phyloP scores from a whole-genome alignment of 1,284 basidiomycete species.

The Melampsora americana region DNA sequence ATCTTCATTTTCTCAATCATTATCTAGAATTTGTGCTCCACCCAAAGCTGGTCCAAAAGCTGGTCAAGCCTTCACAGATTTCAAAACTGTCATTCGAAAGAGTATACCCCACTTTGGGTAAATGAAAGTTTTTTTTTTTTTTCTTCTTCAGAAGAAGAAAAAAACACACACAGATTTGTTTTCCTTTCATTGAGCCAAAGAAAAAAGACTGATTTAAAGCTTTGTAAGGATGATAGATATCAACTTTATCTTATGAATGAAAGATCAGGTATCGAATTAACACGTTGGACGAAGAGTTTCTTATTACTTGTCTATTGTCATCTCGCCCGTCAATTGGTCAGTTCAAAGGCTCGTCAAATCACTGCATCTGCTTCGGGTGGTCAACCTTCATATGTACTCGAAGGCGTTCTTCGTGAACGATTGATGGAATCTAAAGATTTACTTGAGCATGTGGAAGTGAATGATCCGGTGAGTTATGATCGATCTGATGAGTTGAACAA shows the following conservation, averaged over 20 bases:
- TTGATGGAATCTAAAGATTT: slow-evolving; percentile 1
- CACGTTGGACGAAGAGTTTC: background rate
- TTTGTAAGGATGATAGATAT: background rate
- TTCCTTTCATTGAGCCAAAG: too few relatives aligned
- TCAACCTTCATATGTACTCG: background rate
- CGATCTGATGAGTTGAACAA: background rate
- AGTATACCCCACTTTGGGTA: slow-evolving; percentile 30
- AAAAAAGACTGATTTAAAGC: background rate
- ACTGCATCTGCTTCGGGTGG: background rate
- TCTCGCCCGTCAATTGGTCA: background rate
- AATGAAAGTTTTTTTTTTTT: background rate
- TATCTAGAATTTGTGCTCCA: slow-evolving; percentile 31
- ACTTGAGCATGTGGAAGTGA: slow-evolving; percentile 12
- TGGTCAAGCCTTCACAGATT: background rate
- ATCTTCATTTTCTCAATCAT: too few relatives aligned
- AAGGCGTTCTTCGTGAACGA: slow-evolving; percentile 4
- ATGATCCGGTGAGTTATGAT: slow-evolving; percentile 16
- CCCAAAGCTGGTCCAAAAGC: slow-evolving; percentile 6
- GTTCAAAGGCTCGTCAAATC: background rate
- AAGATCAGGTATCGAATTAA: background rate
- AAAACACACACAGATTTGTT: too few relatives aligned
- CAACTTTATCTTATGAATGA: slow-evolving; percentile 34
- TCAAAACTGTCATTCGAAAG: background rate
- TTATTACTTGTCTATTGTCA: slow-evolving; percentile 26
- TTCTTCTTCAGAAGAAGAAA: too few relatives aligned